Base-by-base conservation (phyloP, 2,329 filamentous ascomycete genomes). In the Sclerotinia subarctica region DNA sequence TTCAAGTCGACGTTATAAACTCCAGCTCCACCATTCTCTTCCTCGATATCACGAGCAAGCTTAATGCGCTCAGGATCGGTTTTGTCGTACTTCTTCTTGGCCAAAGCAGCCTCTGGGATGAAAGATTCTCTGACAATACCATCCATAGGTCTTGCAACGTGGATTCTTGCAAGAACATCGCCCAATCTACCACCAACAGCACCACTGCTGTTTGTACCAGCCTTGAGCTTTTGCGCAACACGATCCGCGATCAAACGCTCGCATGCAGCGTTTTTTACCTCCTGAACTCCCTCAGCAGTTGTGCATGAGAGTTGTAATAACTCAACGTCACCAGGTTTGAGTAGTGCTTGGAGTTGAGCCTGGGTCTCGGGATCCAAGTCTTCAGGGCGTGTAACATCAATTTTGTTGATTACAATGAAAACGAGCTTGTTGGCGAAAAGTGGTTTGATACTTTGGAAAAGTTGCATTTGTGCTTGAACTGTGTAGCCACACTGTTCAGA, bases 381-480 rank as follows among this genome's bases (percentile, higher is more conserved):
- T 76, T 97, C 93, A 1, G 94, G 93, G 69, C 89, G 87, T 77
- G 90, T 88, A 69, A 98, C 87, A 79, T 99, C 95, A 74, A 97
- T 97, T 85, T 99, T 99, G 89, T 99, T 99, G 81, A 98, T 86
- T 68, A 98, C 92, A 68, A 99, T 86, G 79, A 97, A 98, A 56
- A 98, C 94, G 60, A 98, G 86, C 83, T 98, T 98, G 83, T 98
- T 97, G 66, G 93, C 90, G 78, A 99, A 99, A 29, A 99, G 85
- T 44, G 95, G 95, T 82, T 96, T 96, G 81, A 98, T 97, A 79
- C 91, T 96, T 83, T 93, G 89, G 86, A 97, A 99, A 21, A 99
- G 88, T 74, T 93, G 90, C 78, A 97, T 94, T 82, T 99, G 95
- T 10, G 94, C 93, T 72, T 89, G 85, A 24, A 99, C 92, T 3